Base-by-base conservation (phyloP, 2,329 filamentous ascomycete species). In the Pestalotiopsis sp. region DNA sequence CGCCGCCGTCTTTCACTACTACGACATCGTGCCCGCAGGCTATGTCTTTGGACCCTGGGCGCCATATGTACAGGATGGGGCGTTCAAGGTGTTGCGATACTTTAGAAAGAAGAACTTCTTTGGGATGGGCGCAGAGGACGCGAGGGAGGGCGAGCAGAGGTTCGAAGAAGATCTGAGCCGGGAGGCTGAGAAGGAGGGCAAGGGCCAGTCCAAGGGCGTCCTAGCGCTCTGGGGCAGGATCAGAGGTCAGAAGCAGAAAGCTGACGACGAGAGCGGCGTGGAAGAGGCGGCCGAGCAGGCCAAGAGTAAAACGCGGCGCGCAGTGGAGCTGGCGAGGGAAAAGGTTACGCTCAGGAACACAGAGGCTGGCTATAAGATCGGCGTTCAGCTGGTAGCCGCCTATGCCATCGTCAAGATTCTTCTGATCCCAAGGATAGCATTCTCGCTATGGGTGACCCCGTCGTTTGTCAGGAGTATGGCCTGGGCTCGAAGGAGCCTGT, bases 361-460 rank as follows among this genome's bases (percentile, higher is more conserved):
- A 9, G 76, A 76, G 61, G 72, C 72, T 67, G 73, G 74, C 5
- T 89, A 90, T 75, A 85, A 84, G 71, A 81, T 90, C n/a, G 81
- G 89, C 4, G 81, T 90, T 0, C 89, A 91, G 79, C 89, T 98
- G 72, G 96, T 94, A 27, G 92, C 96, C 23, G 95, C 96, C 4
- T 99, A 96, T 84, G 92, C 94, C 0, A 87, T 98, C 71, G 97
- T 94, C 1, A 99, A 99, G 82, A 90, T 90, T 17, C 77, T 98
- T 69, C 79, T 99, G 71, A 94, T 96, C 0, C 75, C 93, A 13
- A 87, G 96, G 73, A 88, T 99, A 70, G 83, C 91, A 31, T 81
- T 89, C 6, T 97, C 95, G 81, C 87, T 97, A 4, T 97, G 93
- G 94, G 92, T 88, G 14, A 97, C 96, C 61, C 96, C 96, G 4